phyloP scores from a whole-genome alignment of 1,284 basidiomycete species.

The Rhodotorula sp. region DNA sequence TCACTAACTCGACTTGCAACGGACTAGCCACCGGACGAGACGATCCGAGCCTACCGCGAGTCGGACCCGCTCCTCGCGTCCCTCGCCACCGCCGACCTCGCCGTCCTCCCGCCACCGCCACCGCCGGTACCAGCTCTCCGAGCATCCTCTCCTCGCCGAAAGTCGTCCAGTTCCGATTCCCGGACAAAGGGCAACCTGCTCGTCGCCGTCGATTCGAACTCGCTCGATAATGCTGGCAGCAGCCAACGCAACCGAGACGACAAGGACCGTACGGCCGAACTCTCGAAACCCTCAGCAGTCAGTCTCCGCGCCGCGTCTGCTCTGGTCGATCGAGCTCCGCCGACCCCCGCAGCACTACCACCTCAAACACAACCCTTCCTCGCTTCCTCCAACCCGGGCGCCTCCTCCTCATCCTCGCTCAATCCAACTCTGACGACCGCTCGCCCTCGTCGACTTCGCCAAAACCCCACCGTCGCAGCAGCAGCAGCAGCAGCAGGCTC shows the following conservation, averaged over 20 bases:
- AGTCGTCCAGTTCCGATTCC: too few relatives aligned
- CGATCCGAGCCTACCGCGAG: not conserved
- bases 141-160: too few relatives aligned
- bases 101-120: not conserved
- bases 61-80: not conserved
- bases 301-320: not conserved
- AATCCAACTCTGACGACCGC: not conserved
- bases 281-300: not conserved
- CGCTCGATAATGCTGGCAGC: not conserved
- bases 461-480: too few relatives aligned
- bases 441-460: not conserved
- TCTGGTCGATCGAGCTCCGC: too few relatives aligned
- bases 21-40: not conserved
- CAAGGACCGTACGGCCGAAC: not conserved
- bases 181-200: too few relatives aligned
- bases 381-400: not conserved
- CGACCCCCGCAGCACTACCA: not conserved
- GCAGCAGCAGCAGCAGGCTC: too few relatives aligned
- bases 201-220: not conserved
- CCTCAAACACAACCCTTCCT: not conserved
- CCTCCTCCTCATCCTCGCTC: not conserved
- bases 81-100: conserved; percentile 1
- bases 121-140: too few relatives aligned
- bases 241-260: not conserved
- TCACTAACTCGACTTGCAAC: not conserved